A percentile compares a stretch with the other conserved stretches of the same genome.
phyloP scores from a whole-genome alignment of 73 alveolate species.

The Paramecium sonneborni region DNA sequence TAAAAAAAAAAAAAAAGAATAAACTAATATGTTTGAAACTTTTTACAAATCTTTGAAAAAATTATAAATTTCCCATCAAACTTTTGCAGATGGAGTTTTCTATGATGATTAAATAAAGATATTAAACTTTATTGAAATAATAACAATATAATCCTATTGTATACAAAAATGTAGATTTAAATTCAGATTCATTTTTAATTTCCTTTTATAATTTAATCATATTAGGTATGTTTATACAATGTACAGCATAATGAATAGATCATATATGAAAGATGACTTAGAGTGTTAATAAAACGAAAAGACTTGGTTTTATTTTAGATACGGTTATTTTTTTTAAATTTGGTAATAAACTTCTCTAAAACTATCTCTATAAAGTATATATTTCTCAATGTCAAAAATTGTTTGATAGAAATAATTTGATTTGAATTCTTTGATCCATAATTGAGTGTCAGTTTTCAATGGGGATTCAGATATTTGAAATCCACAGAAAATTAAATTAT shows the following conservation, averaged over 20 bases:
- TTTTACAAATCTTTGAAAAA: background rate
- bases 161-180: slow-evolving; percentile 89
- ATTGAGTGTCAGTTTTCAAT: slow-evolving; percentile 80
- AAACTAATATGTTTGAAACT: background rate
- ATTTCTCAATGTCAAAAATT: slow-evolving; percentile 77
- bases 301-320: background rate
- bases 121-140: background rate
- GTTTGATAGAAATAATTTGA: slow-evolving; percentile 77
- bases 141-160: slow-evolving; percentile 76
- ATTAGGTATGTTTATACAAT: background rate
- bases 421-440: slow-evolving; percentile 79
- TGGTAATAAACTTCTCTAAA: background rate
- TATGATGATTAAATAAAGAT: background rate
- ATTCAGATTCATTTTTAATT: background rate
- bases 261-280: background rate
- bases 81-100: background rate
- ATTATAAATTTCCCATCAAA: background rate
- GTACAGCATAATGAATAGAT: background rate
- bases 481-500: slow-evolving; percentile 86
- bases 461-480: slow-evolving; percentile 93
- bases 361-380: background rate
- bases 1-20: background rate
- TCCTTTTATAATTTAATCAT: background rate
- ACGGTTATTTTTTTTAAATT: background rate
- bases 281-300: background rate